Percentiles rank a stretch among this genome's conserved stretches.
Conservation (phyloP, 140 eudicot genomes). For the Bidens hawaiensis region DNA sequence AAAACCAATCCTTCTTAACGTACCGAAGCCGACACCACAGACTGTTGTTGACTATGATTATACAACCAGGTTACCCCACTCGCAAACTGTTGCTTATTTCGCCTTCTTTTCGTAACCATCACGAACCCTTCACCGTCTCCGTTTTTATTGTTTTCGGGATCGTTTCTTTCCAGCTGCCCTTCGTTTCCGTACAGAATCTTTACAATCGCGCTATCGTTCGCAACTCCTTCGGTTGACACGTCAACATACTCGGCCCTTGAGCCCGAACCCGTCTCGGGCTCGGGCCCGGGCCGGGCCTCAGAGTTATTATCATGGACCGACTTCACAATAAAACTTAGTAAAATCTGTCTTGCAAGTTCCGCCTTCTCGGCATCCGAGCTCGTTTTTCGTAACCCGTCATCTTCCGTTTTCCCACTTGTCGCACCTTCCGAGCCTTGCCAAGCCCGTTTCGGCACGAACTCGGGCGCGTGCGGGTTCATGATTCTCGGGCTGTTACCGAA, state of each 20-base stretch:
- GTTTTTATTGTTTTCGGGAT: slow-evolving; percentile 31
- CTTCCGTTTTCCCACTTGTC: slow-evolving; percentile 36
- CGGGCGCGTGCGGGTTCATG: slow-evolving; percentile 99
- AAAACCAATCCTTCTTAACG: slow-evolving; percentile 42
- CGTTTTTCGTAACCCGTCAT: slow-evolving; percentile 41
- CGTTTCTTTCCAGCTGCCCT: slow-evolving; percentile 27
- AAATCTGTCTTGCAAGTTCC: slow-evolving; percentile 95
- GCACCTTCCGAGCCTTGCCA: slow-evolving; percentile 43
- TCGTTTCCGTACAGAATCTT: slow-evolving; percentile 61
- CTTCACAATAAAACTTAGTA: slow-evolving; percentile 83
- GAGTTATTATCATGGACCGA: slow-evolving; percentile 68
- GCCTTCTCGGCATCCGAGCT: slow-evolving; percentile 81
- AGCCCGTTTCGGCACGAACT: slow-evolving; percentile 72
- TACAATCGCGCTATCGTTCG: slow-evolving; percentile 80
- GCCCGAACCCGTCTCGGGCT: slow-evolving; percentile 26
- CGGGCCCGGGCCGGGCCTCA: slow-evolving; percentile 29
- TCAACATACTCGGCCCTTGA: slow-evolving; percentile 33
- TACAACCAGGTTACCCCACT: slow-evolving; percentile 63
- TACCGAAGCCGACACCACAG: slow-evolving; percentile 67
- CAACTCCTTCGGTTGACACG: slow-evolving; percentile 56
- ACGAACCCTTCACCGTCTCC: slow-evolving; percentile 92
- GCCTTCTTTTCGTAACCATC: slow-evolving; percentile 77
- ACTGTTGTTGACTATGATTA: slow-evolving; percentile 52
- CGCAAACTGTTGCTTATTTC: slow-evolving; percentile 67
- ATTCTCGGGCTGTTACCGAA: slow-evolving; percentile 41